Conservation (phyloP, 352 stramenopile species). For the Phytophthora agathidicida region DNA sequence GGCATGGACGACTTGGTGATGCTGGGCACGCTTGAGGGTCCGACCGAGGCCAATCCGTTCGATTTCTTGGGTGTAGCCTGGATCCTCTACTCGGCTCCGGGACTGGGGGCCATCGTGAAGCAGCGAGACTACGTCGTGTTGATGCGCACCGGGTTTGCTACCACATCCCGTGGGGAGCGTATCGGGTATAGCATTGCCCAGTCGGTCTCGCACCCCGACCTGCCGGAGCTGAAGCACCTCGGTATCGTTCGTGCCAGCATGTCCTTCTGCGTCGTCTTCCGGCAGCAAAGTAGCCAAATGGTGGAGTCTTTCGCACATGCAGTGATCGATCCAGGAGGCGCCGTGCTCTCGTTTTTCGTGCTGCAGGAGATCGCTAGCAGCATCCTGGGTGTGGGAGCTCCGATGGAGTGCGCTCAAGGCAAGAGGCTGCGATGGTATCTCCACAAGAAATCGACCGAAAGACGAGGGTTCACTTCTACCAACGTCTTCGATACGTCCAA, state of each 20-base stretch:
- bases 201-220: conserved; percentile 50
- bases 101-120: conserved; percentile 33
- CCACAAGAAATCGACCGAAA: conserved; percentile 26
- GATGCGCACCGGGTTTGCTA: conserved; percentile 32
- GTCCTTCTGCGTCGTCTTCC: conserved; percentile 50
- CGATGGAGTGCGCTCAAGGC: conserved; percentile 45
- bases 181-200: conserved; percentile 52
- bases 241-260: conserved; percentile 46
- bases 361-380: conserved; percentile 34
- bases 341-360: conserved; percentile 45
- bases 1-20: conserved; percentile 48
- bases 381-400: conserved; percentile 34
- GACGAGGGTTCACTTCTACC: neutral
- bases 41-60: conserved; percentile 46
- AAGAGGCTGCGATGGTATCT: conserved; percentile 67
- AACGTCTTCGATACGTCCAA: conserved; percentile 25
- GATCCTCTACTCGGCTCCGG: conserved; percentile 46
- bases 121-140: conserved; percentile 54
- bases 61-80: conserved; percentile 49
- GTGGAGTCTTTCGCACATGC: conserved; percentile 53
- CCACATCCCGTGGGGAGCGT: conserved; percentile 46
- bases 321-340: conserved; percentile 44
- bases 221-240: conserved; percentile 42
- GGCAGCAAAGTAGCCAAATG: conserved; percentile 39
- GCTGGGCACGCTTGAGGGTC: conserved; percentile 40